Evolutionary conservation across 345 rosid genomes (phyloP).

Genomic region (Eucalyptus albens): DNA sequence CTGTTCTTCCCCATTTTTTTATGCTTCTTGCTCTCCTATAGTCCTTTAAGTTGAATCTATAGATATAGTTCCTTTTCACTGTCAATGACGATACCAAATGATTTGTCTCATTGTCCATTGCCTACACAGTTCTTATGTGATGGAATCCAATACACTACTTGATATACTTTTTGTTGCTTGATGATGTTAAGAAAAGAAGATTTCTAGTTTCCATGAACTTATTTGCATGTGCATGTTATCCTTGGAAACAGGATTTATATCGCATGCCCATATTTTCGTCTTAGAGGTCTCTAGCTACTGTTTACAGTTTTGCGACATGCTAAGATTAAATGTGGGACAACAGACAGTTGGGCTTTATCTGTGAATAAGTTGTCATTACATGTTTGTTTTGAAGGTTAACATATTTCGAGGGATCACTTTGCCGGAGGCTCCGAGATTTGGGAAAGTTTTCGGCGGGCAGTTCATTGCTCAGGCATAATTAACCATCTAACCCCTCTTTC

Average conservation of each 20-base stretch:
- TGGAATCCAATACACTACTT: background rate
- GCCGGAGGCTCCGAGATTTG: slow-evolving; percentile 85
- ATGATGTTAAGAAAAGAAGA: background rate
- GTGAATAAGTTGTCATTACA: background rate
- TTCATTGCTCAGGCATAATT: slow-evolving; percentile 72
- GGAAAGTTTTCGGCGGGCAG: slow-evolving; percentile 96
- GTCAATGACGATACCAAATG: background rate
- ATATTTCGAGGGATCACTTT: slow-evolving; percentile 77
- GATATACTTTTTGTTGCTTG: background rate
- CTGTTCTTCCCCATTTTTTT: background rate
- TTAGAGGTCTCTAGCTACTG: background rate
- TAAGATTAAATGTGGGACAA: background rate
- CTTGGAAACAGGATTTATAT: background rate
- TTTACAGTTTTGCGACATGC: background rate
- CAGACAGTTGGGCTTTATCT: background rate
- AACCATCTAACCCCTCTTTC: background rate
- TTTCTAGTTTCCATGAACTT: background rate
- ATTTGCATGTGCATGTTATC: background rate
- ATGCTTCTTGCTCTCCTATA: background rate
- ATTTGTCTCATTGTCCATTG: background rate
- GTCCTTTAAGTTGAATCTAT: background rate
- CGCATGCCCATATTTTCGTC: background rate
- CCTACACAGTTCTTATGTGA: background rate
- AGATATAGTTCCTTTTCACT: background rate
- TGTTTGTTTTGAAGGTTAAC: slow-evolving; percentile 47